Base-by-base conservation (phyloP, 2,329 filamentous ascomycete species). In the Sporothrix pseudoabietina region DNA sequence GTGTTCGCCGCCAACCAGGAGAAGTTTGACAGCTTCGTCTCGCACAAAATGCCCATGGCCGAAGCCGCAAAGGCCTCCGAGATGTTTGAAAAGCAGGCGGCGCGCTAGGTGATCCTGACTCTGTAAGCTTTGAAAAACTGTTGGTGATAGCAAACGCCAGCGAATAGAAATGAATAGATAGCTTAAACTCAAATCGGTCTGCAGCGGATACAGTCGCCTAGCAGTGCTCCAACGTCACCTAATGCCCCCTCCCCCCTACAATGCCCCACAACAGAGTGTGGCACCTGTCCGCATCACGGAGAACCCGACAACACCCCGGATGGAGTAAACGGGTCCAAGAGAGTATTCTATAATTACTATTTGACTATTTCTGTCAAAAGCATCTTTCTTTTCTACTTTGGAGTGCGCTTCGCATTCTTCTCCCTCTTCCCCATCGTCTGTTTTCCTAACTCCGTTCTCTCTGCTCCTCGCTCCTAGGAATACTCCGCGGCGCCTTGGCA, bases 81-180 rank as follows among this genome's bases (percentile, higher is more conserved):
- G 12, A 69, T 73, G n/a, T 69, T 73, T 32, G 66, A 73, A 26
- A 73, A 73, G 59, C 57, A 71, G 30, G 22, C 44, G 22, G 70
- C 70, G 32, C 70, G 70, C 52, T 61, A 71, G 39, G 54, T 71
- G 8, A 71, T 71, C 39, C 41, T 71, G 10, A 66, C 61, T 39
- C 61, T 66, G 61, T 66, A 30, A 19, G 14, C 26, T 32, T 6
- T 55, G 1, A n/a, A 19, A 19, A 19, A 19, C 35, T 41, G 26
- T 55, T 69, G 49, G 39, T 39, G 69, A 59, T 71, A 69, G 66
- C 47, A 39, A n/a, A 19, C 4, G 32, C 19, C 12, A 55, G 66
- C 65, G 30, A 49, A 52, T 69, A 69, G 49, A 69, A 41, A 12
- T 14, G 19, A 6, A 32, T 55, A 44, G 66, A 69, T 69, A 69